Conservation (phyloP, 495 filamentous ascomycete genomes). For the Lepidopterella palustris region DNA sequence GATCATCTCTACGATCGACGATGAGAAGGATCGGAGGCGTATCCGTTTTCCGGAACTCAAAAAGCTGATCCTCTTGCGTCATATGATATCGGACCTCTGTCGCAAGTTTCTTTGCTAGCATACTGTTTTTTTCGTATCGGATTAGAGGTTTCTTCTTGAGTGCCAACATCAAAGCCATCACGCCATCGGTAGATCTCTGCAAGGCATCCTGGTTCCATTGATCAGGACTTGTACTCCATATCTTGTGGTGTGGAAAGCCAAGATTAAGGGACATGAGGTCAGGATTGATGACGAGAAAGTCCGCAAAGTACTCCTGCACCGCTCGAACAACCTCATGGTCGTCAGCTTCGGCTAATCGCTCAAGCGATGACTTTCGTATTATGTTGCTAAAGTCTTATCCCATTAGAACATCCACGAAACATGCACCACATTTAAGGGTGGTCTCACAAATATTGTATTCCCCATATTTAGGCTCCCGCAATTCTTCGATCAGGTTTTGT, state of each 20-base stretch:
- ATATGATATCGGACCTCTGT: slow-evolving; percentile 87
- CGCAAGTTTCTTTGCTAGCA: slow-evolving; percentile 84
- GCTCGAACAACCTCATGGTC: slow-evolving; percentile 91
- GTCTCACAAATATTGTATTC: slow-evolving; percentile 80
- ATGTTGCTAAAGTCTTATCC: slow-evolving; percentile 81
- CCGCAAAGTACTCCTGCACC: slow-evolving; percentile 92
- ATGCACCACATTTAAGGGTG: background rate
- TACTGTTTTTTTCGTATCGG: slow-evolving; percentile 86
- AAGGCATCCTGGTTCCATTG: slow-evolving; percentile 84
- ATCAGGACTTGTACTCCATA: slow-evolving; percentile 73
- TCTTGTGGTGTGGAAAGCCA: slow-evolving; percentile 62
- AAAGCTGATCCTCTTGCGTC: slow-evolving; percentile 92
- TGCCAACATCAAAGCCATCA: slow-evolving; percentile 73
- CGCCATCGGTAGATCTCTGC: slow-evolving; percentile 74
- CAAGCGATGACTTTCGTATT: slow-evolving; percentile 90
- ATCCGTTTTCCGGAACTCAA: slow-evolving; percentile 93
- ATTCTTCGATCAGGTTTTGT: slow-evolving; percentile 88
- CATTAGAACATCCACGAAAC: slow-evolving; percentile 6
- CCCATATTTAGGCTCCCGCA: slow-evolving; percentile 93
- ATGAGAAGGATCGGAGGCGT: slow-evolving; percentile 90
- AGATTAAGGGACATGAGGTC: slow-evolving; percentile 83
- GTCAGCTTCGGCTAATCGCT: slow-evolving; percentile 93
- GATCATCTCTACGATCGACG: slow-evolving; percentile 88
- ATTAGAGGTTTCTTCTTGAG: slow-evolving; percentile 96
- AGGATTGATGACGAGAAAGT: slow-evolving; percentile 90